Evolutionary conservation across 1,284 basidiomycete species (phyloP).

Genomic region (Ganoderma leucocontextum): DNA sequence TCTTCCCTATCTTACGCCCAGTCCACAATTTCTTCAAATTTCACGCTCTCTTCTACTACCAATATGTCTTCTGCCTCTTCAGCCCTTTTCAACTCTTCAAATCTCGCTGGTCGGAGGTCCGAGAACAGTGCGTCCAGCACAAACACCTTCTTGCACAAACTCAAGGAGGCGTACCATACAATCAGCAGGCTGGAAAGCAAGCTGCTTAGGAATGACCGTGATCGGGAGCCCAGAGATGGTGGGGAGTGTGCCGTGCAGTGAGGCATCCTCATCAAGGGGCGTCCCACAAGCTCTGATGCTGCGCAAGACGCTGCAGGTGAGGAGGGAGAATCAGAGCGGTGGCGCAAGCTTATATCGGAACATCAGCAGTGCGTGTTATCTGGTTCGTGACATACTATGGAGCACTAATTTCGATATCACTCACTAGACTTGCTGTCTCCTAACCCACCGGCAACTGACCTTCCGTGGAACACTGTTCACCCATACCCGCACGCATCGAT

Average conservation of each 20-base stretch:
- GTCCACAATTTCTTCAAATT: slow-evolving; percentile 73
- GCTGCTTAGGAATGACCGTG: slow-evolving; percentile 68
- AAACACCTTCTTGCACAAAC: slow-evolving; percentile 75
- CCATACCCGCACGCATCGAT: slow-evolving; percentile 60
- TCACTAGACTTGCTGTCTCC: slow-evolving; percentile 64
- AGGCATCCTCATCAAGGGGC: slow-evolving; percentile 62
- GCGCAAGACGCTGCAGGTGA: slow-evolving; percentile 47
- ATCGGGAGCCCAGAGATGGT: slow-evolving; percentile 47
- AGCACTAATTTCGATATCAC: slow-evolving; percentile 6
- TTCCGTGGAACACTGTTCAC: slow-evolving; percentile 31
- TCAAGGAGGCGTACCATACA: slow-evolving; percentile 83
- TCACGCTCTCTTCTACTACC: slow-evolving; percentile 77
- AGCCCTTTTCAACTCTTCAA: slow-evolving; percentile 58
- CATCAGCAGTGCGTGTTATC: slow-evolving; percentile 69
- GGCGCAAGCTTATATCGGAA: slow-evolving; percentile 68
- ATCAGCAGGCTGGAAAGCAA: slow-evolving; percentile 79
- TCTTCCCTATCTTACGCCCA: slow-evolving; percentile 73
- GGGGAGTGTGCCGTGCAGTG: slow-evolving; percentile 32
- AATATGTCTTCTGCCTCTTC: slow-evolving; percentile 76
- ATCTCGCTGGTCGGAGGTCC: slow-evolving; percentile 47
- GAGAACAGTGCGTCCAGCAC: slow-evolving; percentile 63
- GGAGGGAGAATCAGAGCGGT: slow-evolving; percentile 70
- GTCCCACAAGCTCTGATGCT: slow-evolving; percentile 40
- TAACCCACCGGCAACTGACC: slow-evolving; percentile 42
- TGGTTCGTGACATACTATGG: background rate